Conservation (phyloP, 345 rosid species). For the Acer saccharum region DNA sequence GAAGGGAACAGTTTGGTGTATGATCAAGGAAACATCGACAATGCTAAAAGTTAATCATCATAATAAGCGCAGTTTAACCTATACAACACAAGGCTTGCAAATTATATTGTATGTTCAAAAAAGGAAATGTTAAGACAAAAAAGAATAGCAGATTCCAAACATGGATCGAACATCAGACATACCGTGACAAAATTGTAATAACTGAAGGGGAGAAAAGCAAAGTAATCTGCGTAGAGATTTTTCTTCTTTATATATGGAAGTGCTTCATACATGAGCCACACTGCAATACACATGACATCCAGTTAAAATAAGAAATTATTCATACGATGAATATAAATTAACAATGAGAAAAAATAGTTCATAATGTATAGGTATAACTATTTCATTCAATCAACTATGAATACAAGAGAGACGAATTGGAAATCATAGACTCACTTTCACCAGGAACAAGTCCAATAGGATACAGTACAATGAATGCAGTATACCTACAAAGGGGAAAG, state of each 20-base stretch:
- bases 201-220: conserved; percentile 58
- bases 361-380: background rate
- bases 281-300: conserved; percentile 38
- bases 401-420: background rate
- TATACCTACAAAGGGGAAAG: conserved; percentile 54
- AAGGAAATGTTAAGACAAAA: background rate
- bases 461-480: conserved; percentile 68
- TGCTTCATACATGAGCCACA: conserved; percentile 75
- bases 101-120: no score
- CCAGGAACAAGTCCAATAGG: conserved; percentile 69
- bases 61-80: background rate
- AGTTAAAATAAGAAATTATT: conserved; percentile 16
- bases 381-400: conserved; percentile 3
- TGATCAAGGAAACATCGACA: background rate
- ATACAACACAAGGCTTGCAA: background rate
- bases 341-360: background rate
- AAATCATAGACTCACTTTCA: conserved; percentile 64
- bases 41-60: background rate
- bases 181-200: conserved; percentile 63
- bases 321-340: background rate
- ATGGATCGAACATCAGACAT: conserved; percentile 23
- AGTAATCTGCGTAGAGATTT: conserved; percentile 52
- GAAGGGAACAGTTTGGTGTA: background rate
- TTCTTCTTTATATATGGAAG: conserved; percentile 67
- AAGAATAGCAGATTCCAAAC: background rate